phyloP scores from a whole-genome alignment of 108 stramenopile genomes.

The Nitzschia sp. region DNA sequence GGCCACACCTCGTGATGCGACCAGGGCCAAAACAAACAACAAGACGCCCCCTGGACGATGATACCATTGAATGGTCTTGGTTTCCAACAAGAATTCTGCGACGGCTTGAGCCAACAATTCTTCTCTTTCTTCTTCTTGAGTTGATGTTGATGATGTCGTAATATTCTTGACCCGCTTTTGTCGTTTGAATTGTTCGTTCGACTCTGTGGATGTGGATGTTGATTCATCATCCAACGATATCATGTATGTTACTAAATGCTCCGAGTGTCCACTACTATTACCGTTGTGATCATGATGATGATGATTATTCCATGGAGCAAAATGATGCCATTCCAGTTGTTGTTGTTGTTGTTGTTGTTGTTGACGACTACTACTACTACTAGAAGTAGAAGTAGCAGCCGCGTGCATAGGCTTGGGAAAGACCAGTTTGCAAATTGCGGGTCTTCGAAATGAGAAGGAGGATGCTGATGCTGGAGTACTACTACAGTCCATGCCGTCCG shows the following conservation, averaged over 20 bases:
- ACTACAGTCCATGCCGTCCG: too few species aligned
- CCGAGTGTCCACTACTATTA: constrained; percentile 18
- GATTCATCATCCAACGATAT: constrained; percentile 18
- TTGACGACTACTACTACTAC: background rate
- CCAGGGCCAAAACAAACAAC: constrained; percentile 69
- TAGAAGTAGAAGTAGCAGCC: background rate
- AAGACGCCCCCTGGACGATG: constrained; percentile 65
- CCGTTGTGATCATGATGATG: too few species aligned
- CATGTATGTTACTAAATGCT: constrained; percentile 14
- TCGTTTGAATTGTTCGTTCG: constrained; percentile 5
- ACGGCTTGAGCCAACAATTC: constrained; percentile 23
- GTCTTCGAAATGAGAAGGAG: background rate
- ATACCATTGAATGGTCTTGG: constrained; percentile 47
- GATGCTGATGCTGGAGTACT: background rate
- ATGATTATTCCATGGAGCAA: constrained; percentile 42
- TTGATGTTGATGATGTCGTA: background rate
- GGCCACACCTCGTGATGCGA: constrained; percentile 51
- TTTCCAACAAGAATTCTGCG: constrained; percentile 38
- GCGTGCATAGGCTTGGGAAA: background rate
- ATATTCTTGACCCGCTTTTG: background rate
- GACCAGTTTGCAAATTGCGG: background rate
- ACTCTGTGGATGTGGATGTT: background rate
- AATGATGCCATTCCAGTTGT: constrained; percentile 36
- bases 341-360: background rate
- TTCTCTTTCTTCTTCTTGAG: background rate